Evolutionary conservation across 169 alveolate genomes (phyloP), one percentile per base, ranked within the genome.

Genomic region (Pseudocohnilembus persalinus): DNA sequence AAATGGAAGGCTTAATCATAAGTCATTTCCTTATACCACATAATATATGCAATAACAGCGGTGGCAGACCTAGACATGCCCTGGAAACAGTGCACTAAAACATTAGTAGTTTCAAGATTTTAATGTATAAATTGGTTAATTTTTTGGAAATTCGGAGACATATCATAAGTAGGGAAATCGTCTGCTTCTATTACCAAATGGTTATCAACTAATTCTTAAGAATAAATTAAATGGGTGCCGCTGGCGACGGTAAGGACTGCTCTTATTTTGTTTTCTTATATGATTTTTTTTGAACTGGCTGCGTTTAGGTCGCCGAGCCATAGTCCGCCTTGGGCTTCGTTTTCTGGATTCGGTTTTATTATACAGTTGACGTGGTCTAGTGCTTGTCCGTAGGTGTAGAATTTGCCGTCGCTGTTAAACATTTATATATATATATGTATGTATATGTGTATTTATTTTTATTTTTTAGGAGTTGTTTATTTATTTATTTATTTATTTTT

Each of bases 21-120:
- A n/a, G 78, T 31, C 78, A 79, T 72, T 32, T 87, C 76, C 33
- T 87, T 30, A 29, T 65, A 84, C 26, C 35, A 82, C 96, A 94
- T 94, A 25, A 94, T 29, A 84, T 93, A 94, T 34, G 96, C 91
- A 32, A 84, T 85, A 34, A 93, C 94, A 31, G 92, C 81, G 0
- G 96, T 78, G 64, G 95, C 89, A 78, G 95, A 89, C 79, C 97
- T 84, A 24, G 95, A 92, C 26, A 90, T 83, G 4, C 97, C 97
- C 31, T 90, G 92, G 30, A 88, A 91, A 83, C 97, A 95, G 81
- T 95, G 97, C 0, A 95, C 97, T 29, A 95, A 85, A 25, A 91
- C 91, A 30, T 49, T 49, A 4, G 68, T 49, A 11, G 26, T 49
- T 11, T 49, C 68, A 4, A 49, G 20, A 49, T 49, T 49, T 20